A percentile compares a stretch with the other conserved stretches of the same genome.
Evolutionary conservation across 768 basidiomycete species (phyloP).

Genomic region (Tricholoma sp.): DNA sequence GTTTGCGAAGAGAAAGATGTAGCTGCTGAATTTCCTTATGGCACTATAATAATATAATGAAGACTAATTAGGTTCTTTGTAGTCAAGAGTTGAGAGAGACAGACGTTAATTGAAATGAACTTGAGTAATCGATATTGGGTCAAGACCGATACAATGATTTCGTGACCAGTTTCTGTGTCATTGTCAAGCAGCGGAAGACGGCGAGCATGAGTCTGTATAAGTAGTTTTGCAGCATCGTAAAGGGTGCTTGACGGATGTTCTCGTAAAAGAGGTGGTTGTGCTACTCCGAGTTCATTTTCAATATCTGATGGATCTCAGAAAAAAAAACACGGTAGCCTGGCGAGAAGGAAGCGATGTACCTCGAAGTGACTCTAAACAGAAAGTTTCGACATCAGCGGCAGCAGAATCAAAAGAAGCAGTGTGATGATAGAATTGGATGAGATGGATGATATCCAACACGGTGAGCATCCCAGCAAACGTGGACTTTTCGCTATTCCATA

Average conservation of each 20-base stretch:
- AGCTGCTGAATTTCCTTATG: constrained; percentile 78
- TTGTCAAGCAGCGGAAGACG: constrained; percentile 90
- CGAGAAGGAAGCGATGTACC: constrained; percentile 39
- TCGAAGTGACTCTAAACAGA: constrained; percentile 83
- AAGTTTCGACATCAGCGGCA: constrained; percentile 86
- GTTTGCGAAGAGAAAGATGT: constrained; percentile 72
- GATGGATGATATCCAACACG: constrained; percentile 97
- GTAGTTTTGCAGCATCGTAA: constrained; percentile 82
- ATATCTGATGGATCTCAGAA: constrained; percentile 56
- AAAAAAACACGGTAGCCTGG: constrained; percentile 1
- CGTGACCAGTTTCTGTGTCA: constrained; percentile 91
- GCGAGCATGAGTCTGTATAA: constrained; percentile 94
- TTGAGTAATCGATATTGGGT: constrained; percentile 98
- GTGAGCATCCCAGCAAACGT: constrained; percentile 98
- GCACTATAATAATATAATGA: constrained; percentile 55
- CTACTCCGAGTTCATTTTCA: constrained; percentile 88
- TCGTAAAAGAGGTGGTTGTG: constrained; percentile 82
- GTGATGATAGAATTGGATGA: constrained; percentile 97
- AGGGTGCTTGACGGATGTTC: constrained; percentile 87
- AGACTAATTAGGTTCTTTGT: constrained; percentile 8
- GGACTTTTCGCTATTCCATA: constrained; percentile 95
- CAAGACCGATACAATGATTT: constrained; percentile 91
- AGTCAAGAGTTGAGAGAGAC: constrained; percentile 16
- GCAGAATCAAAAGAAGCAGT: constrained; percentile 83
- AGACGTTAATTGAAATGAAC: constrained; percentile 95